phyloP scores from a whole-genome alignment of 805 yeast genomes.

The Aciculoconidium aculeatum region DNA sequence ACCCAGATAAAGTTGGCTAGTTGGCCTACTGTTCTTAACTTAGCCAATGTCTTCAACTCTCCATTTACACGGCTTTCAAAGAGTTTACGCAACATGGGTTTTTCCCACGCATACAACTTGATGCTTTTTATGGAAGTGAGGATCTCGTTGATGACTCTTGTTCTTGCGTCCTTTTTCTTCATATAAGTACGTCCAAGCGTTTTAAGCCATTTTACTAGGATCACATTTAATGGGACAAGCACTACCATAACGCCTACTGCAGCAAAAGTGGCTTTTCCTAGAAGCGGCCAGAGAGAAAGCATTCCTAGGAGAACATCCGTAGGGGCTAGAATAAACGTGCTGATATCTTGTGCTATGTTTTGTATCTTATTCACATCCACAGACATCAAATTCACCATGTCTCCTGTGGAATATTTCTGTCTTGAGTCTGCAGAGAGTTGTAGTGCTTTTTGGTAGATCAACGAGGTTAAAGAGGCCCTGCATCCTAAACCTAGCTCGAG shows the following conservation, averaged over 20 bases:
- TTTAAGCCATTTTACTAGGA: constrained; percentile 33
- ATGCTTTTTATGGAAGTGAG: constrained; percentile 19
- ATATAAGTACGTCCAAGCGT: constrained; percentile 24
- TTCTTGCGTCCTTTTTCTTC: constrained; percentile 19
- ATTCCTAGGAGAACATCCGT: constrained; percentile 21
- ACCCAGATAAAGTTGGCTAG: constrained; percentile 18
- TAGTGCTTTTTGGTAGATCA: constrained; percentile 18
- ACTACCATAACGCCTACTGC: constrained; percentile 14
- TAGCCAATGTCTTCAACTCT: constrained; percentile 14
- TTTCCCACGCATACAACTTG: constrained; percentile 24
- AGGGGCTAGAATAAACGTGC: constrained; percentile 54
- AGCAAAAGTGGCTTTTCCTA: constrained; percentile 18
- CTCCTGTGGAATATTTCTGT: constrained; percentile 15
- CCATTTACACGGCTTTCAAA: constrained; percentile 15
- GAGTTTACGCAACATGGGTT: constrained; percentile 17
- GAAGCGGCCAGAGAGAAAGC: constrained; percentile 15
- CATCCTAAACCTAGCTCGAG: constrained; percentile 48
- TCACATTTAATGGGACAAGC: constrained; percentile 15
- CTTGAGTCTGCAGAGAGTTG: constrained; percentile 26
- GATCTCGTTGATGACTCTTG: constrained; percentile 18
- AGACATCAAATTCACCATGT: constrained; percentile 19
- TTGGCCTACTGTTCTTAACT: constrained; percentile 10
- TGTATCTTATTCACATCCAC: constrained; percentile 20
- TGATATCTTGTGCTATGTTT: constrained; percentile 32
- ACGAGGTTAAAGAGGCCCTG: constrained; percentile 23